Base-by-base conservation (phyloP, 1,284 basidiomycete genomes). In the Omphalotus olearius region DNA sequence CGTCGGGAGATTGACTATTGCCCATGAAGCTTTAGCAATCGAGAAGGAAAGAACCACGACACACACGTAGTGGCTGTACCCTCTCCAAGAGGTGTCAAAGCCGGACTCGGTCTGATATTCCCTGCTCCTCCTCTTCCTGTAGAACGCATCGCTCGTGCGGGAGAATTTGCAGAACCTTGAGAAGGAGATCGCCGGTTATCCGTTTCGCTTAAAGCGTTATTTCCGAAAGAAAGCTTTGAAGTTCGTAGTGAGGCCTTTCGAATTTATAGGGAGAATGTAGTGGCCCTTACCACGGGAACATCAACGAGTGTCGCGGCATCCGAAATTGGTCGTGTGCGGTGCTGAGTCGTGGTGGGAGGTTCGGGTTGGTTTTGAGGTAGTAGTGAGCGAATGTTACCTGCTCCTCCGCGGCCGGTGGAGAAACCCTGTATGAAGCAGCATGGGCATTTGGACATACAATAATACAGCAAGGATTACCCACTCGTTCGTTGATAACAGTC, bases 71-170 rank as follows among this genome's bases (percentile, higher is more conserved):
- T n/a, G 13, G 20, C 42, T 14, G 41, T 26, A 11, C 42, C 48
- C 13, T 28, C 33, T 10, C 20, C 18, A 13, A 33, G 9, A 33
- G 30, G 7, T 4, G 30, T 33, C 30, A 33, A 33, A 33, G 30
- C 30, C 30, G 40, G 30, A 18, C 43, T 43, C 13, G 23, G 41
- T 35, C 43, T 50, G 48, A 50, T 50, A 28, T 50, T 50, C 2
- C 48, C 48, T 36, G 43, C 43, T 6, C 48, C 48, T 43, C 48
- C 48, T 50, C 48, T 28, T n/a, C 48, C 48, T 20, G 48, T 50
- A 13, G 48, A 50, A 37, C 36, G 23, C 23, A 43, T 25, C 14
- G 23, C 36, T 16, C 41, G 40, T 16, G 48, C 16, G 9, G 48
- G 48, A 16, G 48, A 50, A 11, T 40, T 50, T 13, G 30, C 13